phyloP scores from a whole-genome alignment of 345 rosid species.

The Eucalyptus erythrocorys region DNA sequence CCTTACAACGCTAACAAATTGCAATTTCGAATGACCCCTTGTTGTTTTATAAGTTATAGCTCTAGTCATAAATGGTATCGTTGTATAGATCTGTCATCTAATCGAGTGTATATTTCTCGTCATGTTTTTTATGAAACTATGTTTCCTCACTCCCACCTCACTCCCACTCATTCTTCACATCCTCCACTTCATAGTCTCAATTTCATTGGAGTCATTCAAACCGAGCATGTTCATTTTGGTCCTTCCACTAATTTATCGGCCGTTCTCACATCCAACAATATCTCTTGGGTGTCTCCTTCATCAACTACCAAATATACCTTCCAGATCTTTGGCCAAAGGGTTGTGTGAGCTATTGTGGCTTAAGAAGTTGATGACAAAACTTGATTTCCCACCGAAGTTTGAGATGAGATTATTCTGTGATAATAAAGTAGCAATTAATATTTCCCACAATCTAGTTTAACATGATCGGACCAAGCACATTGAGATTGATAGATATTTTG shows the following conservation, averaged over 20 bases:
- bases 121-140: not conserved
- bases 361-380: too few species aligned
- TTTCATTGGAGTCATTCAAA: not conserved
- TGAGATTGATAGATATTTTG: too few species aligned
- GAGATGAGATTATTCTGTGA: too few species aligned
- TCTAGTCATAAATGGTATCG: not conserved
- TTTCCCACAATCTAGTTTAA: too few species aligned
- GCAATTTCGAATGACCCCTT: not conserved
- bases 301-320: not conserved
- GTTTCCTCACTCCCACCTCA: not conserved
- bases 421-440: too few species aligned
- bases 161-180: not conserved
- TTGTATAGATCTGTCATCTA: not conserved
- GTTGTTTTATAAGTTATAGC: not conserved
- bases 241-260: not conserved
- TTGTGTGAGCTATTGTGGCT: too few species aligned
- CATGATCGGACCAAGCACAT: too few species aligned
- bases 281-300: not conserved
- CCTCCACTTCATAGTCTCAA: not conserved
- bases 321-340: not conserved
- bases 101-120: not conserved
- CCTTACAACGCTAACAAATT: not conserved
- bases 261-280: not conserved
- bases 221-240: too few species aligned
- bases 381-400: too few species aligned